phyloP scores from a whole-genome alignment of 2,329 filamentous ascomycete species.

The Xylariaceae sp. region DNA sequence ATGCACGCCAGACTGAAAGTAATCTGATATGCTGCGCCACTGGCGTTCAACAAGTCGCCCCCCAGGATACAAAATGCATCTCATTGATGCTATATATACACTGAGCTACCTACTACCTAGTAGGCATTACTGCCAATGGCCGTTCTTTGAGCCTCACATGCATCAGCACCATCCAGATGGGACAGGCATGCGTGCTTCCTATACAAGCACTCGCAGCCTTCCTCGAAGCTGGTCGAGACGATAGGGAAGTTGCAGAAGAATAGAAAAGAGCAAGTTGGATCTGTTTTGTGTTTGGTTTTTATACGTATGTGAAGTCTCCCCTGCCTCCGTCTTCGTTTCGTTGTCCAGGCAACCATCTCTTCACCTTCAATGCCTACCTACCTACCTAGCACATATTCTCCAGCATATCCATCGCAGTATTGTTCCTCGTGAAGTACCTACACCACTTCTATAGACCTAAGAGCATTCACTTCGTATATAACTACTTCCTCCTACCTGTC shows the following conservation, averaged over 20 bases:
- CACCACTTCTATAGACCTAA: neutral
- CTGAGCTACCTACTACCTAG: neutral
- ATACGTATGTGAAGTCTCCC: neutral
- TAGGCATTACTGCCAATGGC: neutral
- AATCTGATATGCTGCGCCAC: neutral
- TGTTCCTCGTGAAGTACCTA: conserved; percentile 2
- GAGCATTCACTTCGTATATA: neutral
- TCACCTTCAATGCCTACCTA: neutral
- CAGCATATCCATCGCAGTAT: neutral
- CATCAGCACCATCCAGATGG: neutral
- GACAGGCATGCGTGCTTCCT: neutral
- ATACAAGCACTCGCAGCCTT: neutral
- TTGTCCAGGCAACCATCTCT: neutral
- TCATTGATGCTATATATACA: neutral
- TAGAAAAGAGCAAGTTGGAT: neutral
- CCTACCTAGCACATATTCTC: neutral
- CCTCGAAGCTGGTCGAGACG: neutral
- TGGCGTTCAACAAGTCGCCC: neutral
- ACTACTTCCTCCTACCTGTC: neutral
- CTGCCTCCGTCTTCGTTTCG: neutral
- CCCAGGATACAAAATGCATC: neutral
- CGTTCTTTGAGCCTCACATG: neutral
- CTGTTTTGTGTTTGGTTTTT: neutral
- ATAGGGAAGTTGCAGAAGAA: neutral
- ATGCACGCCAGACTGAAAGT: conserved; percentile 40